These are phyloP conservation scores for Chrysoporthe deuterocubensis DNA, from an alignment of 2,329 filamentous ascomycete genomes.

Conservation along the genomic window DNA sequence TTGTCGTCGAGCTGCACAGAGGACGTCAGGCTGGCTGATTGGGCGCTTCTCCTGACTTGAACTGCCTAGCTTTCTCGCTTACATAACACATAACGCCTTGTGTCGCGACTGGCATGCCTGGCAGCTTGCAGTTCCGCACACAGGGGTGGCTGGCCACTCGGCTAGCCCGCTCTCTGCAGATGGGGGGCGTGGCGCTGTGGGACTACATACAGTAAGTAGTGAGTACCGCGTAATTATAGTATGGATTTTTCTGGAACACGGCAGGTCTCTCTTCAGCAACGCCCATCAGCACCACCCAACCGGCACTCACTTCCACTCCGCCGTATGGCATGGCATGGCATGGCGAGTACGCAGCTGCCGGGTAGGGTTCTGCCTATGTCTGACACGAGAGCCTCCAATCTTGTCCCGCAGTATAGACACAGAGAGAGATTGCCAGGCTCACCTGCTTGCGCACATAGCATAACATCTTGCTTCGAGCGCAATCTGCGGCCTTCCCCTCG, in stretches of 20 bases:
- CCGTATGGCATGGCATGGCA: neutral
- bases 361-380: neutral
- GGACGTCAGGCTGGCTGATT: conserved; percentile 4
- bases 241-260: neutral
- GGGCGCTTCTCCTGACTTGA: conserved; percentile 3
- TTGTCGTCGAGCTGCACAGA: neutral
- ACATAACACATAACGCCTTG: neutral
- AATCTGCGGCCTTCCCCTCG: neutral
- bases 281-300: neutral
- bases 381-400: neutral
- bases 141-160: neutral
- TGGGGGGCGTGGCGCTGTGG: neutral
- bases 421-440: neutral
- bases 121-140: neutral
- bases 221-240: neutral
- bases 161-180: neutral
- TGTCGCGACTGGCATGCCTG: neutral
- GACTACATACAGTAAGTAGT: neutral
- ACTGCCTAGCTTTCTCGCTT: conserved; percentile 1
- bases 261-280: neutral
- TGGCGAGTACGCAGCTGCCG: too few species aligned
- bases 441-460: neutral
- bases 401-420: neutral
- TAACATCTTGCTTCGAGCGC: neutral
- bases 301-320: neutral